Evolutionary conservation across 768 basidiomycete genomes (phyloP), one percentile per base, ranked within the genome.

Genomic region (Calocybe gangraenosa): DNA sequence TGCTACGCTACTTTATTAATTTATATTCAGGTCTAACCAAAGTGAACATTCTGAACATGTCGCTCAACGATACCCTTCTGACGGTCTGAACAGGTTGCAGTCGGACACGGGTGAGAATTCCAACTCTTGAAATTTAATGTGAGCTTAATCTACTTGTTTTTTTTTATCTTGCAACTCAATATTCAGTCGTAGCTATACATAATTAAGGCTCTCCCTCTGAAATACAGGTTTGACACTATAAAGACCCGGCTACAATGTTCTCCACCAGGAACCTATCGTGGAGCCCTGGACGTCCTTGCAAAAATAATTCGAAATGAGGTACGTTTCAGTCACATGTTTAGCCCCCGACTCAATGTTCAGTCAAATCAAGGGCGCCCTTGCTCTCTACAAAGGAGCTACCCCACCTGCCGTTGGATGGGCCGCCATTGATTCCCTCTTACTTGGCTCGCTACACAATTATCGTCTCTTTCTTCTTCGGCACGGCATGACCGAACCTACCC

Each of bases 401-500:
- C 82, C 84, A 15, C 85, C 84, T 5, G 81, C 82, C 13, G 69
- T 86, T 3, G 84, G 82, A 10, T 86, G 84, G 85, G 78, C 82
- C 13, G 75, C 79, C 34, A 82, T 83, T 44, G 86, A 88, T 57
- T 82, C 84, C 15, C 66, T 87, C 20, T 70, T 85, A 15, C 68
- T 84, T 46, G 84, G 84, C 21, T 82, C 81, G 13, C 63, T 86
- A 25, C 83, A 87, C 60, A 84, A 84, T 56, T 88, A 86, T 59
- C 78, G 86, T 6, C 67, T 87, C 3, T 76, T 79, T 42, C 70
- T 76, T 28, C 64, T 78, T 31, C 67, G 71, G 20, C 61, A 73
- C 47, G 72, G 74, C 25, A 69, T 79, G 69, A 78, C 76, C 3
- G 83, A 82, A 57, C 54, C 56, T 13, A 68, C 67, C 19, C 71